Percentiles rank a stretch among this genome's conserved stretches.
Conservation (phyloP, 208 protist genomes). For the Crithidia expoeki region DNA sequence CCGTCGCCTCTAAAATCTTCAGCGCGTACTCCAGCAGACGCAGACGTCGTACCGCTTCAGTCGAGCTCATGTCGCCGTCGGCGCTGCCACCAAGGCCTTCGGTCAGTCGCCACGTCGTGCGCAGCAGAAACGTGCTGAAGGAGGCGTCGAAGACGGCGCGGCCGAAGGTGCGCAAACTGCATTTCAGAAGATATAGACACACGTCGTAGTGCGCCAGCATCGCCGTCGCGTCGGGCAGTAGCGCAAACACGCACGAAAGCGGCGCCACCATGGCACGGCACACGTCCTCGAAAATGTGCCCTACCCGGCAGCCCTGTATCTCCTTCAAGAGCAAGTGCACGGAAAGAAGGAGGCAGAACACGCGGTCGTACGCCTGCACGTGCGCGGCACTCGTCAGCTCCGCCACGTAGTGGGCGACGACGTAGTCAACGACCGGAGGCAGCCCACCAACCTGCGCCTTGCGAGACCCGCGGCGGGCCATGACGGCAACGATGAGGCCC, state of each 20-base stretch:
- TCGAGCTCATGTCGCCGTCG: constrained; percentile 1
- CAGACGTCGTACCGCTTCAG: constrained; percentile 17
- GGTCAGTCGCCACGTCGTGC: constrained; percentile 53
- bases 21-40: constrained; percentile 75
- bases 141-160: constrained; percentile 59
- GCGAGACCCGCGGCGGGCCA: constrained; percentile 44
- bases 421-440: constrained; percentile 42
- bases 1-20: constrained; percentile 59
- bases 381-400: constrained; percentile 10
- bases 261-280: constrained; percentile 46
- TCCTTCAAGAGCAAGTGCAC: constrained; percentile 80
- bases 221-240: constrained; percentile 9
- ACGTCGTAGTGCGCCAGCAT: constrained; percentile 43
- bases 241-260: constrained; percentile 57
- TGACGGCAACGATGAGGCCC: constrained; percentile 50
- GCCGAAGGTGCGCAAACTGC: constrained; percentile 72
- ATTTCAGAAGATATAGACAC: constrained; percentile 77
- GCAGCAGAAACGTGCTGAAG: constrained; percentile 66
- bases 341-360: constrained; percentile 53
- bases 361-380: constrained; percentile 1
- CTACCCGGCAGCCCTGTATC: constrained; percentile 50
- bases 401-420: constrained; percentile 37
- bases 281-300: constrained; percentile 51
- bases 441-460: constrained; percentile 41
- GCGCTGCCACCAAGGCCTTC: constrained; percentile 16